Evolutionary conservation across 306 rosid genomes (phyloP).

Genomic region (Acacia melanoxylon): DNA sequence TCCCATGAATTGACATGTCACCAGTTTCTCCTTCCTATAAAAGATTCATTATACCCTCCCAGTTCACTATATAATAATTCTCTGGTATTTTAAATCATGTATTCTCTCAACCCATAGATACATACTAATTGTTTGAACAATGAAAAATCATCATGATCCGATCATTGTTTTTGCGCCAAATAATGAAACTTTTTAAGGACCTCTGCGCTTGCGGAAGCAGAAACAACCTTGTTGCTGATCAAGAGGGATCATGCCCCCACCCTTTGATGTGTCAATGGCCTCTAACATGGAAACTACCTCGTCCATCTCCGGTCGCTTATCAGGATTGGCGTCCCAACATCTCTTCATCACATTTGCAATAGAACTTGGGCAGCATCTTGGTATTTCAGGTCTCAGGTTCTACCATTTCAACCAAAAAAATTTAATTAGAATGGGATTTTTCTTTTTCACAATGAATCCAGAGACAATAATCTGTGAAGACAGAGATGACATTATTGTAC

Average conservation of each 20-base stretch:
- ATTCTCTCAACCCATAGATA: slow-evolving; percentile 40
- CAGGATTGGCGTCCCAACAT: slow-evolving; percentile 85
- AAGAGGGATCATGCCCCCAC: slow-evolving; percentile 88
- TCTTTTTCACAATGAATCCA: not conserved
- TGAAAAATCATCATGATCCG: slow-evolving; percentile 37
- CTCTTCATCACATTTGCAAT: slow-evolving; percentile 78
- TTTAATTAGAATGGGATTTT: not conserved
- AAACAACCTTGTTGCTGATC: slow-evolving; percentile 83
- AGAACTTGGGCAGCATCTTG: slow-evolving; percentile 85
- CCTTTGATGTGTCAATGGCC: slow-evolving; percentile 82
- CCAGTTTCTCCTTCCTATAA: slow-evolving; percentile 37
- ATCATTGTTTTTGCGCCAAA: not conserved
- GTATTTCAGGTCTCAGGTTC: slow-evolving; percentile 88
- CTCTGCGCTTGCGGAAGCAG: slow-evolving; percentile 68
- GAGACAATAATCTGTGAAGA: not conserved
- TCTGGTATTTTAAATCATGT: slow-evolving; percentile 32
- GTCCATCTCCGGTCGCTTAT: slow-evolving; percentile 88
- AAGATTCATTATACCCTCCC: slow-evolving; percentile 27
- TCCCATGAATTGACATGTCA: slow-evolving; percentile 29
- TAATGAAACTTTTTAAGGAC: slow-evolving; percentile 50
- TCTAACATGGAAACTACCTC: slow-evolving; percentile 80
- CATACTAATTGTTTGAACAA: slow-evolving; percentile 39
- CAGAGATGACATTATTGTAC: slow-evolving; percentile 27
- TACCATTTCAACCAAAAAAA: slow-evolving; percentile 32
- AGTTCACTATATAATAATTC: slow-evolving; percentile 41